phyloP scores from a whole-genome alignment of 2,329 filamentous ascomycete genomes.

The Periconia sp. region DNA sequence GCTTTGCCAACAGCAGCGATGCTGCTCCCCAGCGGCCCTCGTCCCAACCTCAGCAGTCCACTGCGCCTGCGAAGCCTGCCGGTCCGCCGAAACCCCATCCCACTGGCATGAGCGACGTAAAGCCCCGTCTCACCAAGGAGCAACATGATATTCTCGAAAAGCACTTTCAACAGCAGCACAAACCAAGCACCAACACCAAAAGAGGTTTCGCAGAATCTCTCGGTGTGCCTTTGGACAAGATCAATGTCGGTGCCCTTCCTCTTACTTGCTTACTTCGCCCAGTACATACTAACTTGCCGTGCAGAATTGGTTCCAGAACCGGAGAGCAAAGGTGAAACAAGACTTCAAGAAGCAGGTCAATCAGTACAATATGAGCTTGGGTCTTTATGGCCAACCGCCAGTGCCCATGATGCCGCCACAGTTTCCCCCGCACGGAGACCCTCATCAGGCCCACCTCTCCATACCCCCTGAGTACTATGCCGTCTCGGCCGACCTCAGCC shows the following conservation, averaged over 20 bases:
- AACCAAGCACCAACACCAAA: constrained; percentile 54
- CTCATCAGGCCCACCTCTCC: constrained; percentile 23
- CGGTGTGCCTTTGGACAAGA: constrained; percentile 54
- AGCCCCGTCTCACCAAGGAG: constrained; percentile 55
- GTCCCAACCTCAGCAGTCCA: constrained; percentile 15
- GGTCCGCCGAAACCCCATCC: constrained; percentile 25
- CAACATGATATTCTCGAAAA: constrained; percentile 56
- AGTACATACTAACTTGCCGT: constrained; percentile 29
- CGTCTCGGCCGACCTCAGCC: constrained; percentile 38
- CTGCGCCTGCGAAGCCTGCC: constrained; percentile 18
- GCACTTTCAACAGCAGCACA: constrained; percentile 52
- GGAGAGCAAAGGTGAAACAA: constrained; percentile 56
- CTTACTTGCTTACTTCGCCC: background rate
- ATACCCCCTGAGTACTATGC: constrained; percentile 30
- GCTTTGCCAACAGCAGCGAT: constrained; percentile 13
- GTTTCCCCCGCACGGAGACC: constrained; percentile 14
- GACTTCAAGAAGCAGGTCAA: constrained; percentile 52
- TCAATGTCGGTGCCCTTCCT: constrained; percentile 50
- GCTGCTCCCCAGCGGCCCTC: constrained; percentile 13
- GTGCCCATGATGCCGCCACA: constrained; percentile 24
- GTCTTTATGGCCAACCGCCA: constrained; percentile 28
- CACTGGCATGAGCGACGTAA: constrained; percentile 45
- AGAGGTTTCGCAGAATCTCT: constrained; percentile 52
- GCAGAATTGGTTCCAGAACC: constrained; percentile 59
- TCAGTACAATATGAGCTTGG: constrained; percentile 40